Conservation (phyloP, 2,329 filamentous ascomycete genomes). For the Sarocladiaceae sp. region DNA sequence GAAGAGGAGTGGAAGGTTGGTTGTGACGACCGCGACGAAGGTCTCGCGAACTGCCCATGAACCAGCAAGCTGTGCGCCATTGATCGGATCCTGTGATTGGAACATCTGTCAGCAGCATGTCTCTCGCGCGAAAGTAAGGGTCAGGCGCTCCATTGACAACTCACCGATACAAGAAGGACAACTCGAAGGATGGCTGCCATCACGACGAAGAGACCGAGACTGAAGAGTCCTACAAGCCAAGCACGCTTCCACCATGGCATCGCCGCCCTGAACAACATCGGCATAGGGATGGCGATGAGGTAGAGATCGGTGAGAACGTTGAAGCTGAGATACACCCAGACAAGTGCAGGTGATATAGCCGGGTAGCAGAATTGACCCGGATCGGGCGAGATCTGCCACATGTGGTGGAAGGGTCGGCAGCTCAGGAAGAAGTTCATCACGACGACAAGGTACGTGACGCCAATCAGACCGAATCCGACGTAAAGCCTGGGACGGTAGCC, state of each 20-base stretch:
- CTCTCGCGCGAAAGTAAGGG: not conserved
- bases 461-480: slow-evolving; percentile 46
- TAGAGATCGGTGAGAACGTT: slow-evolving; percentile 56
- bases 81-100: slow-evolving; percentile 30
- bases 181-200: slow-evolving; percentile 30
- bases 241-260: slow-evolving; percentile 8
- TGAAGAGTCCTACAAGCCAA: slow-evolving; percentile 17
- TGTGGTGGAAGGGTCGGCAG: slow-evolving; percentile 47
- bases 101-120: not conserved
- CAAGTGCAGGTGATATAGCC: slow-evolving; percentile 44
- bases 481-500: slow-evolving; percentile 40
- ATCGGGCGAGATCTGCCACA: slow-evolving; percentile 57
- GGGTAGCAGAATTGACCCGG: slow-evolving; percentile 44
- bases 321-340: slow-evolving; percentile 46
- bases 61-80: slow-evolving; percentile 35
- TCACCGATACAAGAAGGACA: slow-evolving; percentile 20
- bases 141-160: not conserved
- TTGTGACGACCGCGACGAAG: slow-evolving; percentile 39
- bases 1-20: slow-evolving; percentile 41
- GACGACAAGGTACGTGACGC: slow-evolving; percentile 43
- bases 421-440: slow-evolving; percentile 46
- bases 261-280: slow-evolving; percentile 34
- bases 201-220: slow-evolving; percentile 35
- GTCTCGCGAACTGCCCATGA: slow-evolving; percentile 39
- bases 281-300: slow-evolving; percentile 53